phyloP scores from a whole-genome alignment of 192 early-diverging fungal species.

The Dissophora globulifera region DNA sequence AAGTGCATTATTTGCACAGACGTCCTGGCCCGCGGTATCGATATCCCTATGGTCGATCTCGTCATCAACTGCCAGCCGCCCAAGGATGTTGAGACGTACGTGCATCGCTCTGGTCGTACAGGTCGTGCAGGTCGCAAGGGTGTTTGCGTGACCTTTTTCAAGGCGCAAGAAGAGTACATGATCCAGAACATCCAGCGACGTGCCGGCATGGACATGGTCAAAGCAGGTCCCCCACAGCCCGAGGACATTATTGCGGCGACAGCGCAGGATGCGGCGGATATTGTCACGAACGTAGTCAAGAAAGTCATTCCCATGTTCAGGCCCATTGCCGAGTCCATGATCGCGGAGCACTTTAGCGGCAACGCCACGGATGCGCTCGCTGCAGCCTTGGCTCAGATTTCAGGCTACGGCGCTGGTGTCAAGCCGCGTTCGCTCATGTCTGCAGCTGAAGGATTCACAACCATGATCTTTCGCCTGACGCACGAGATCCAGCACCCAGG shows the following conservation, averaged over 20 bases:
- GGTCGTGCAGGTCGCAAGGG: conserved; percentile 91
- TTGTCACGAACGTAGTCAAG: conserved; percentile 74
- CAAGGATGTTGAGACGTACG: conserved; percentile 92
- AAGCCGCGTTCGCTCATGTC: conserved; percentile 83
- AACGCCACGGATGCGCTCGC: conserved; percentile 82
- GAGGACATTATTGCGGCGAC: conserved; percentile 87
- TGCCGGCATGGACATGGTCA: conserved; percentile 85
- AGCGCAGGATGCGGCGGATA: conserved; percentile 78
- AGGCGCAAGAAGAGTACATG: conserved; percentile 86
- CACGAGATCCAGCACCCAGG: conserved; percentile 82
- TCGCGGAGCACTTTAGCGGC: conserved; percentile 69
- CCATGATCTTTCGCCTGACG: conserved; percentile 76
- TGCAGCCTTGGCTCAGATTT: conserved; percentile 88
- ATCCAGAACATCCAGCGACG: conserved; percentile 78
- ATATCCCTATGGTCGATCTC: conserved; percentile 96
- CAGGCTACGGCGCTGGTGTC: conserved; percentile 86
- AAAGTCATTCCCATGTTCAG: conserved; percentile 84
- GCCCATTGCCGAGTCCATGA: conserved; percentile 78
- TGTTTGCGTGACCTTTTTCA: conserved; percentile 93
- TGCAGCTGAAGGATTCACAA: conserved; percentile 84
- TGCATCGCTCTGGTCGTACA: conserved; percentile 95
- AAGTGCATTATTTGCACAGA: conserved; percentile 92
- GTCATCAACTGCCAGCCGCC: conserved; percentile 98
- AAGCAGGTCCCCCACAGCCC: conserved; percentile 88
- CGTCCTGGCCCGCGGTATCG: conserved; percentile 93